Conservation (phyloP, 2,329 filamentous ascomycete species). For the Ophiostoma tasmaniense region DNA sequence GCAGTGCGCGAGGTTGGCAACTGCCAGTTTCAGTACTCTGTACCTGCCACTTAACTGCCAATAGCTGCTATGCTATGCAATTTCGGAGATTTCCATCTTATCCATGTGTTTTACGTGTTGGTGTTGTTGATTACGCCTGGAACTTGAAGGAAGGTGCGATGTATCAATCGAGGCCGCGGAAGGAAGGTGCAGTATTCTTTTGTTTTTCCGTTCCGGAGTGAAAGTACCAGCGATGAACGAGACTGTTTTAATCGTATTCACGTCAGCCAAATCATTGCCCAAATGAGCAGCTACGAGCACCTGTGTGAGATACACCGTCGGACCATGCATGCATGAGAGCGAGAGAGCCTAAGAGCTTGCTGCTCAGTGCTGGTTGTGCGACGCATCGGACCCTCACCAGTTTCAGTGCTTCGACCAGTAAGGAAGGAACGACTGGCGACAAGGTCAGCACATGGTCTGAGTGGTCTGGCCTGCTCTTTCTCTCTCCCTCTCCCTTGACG, state of each 20-base stretch:
- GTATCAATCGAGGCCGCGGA: background rate
- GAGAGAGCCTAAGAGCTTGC: background rate
- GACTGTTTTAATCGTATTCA: too few species aligned
- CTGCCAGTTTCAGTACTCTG: background rate
- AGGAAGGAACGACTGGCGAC: background rate
- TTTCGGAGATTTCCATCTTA: background rate
- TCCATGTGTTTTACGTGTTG: background rate
- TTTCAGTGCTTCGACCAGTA: background rate
- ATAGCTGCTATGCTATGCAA: background rate
- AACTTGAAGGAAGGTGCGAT: background rate
- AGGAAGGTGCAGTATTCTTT: too few species aligned
- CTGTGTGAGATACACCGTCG: background rate
- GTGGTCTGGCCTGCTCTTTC: background rate
- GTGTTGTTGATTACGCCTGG: too few species aligned
- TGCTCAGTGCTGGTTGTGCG: background rate
- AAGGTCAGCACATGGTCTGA: background rate
- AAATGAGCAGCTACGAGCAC: too few species aligned
- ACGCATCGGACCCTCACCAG: background rate
- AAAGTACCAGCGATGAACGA: too few species aligned
- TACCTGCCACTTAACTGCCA: background rate
- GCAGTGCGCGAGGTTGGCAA: background rate
- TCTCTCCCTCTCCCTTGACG: too few species aligned
- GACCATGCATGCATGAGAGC: background rate
- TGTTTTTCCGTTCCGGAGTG: too few species aligned
- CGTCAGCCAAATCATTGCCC: too few species aligned